Conservation (phyloP, 192 early-diverging fungal genomes). For the Mortierella alpina region DNA sequence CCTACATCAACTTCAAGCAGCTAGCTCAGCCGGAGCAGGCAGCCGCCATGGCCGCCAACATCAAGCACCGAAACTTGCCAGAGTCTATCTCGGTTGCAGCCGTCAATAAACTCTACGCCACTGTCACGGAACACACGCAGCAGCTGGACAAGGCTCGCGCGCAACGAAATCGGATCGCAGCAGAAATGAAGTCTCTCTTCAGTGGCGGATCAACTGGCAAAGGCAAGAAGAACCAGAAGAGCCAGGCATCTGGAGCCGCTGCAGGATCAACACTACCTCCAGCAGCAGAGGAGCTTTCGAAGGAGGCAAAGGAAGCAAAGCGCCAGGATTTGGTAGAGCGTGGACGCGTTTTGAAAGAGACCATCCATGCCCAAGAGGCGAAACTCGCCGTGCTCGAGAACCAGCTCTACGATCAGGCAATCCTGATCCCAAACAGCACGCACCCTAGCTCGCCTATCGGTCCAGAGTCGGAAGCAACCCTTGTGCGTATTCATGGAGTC, state of each 20-base stretch:
- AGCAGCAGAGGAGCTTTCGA: background rate
- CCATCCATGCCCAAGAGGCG: slow-evolving; percentile 63
- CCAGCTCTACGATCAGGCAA: slow-evolving; percentile 68
- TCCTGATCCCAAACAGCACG: slow-evolving; percentile 83
- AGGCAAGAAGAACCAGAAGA: slow-evolving; percentile 19
- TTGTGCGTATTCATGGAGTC: slow-evolving; percentile 61
- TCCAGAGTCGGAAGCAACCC: slow-evolving; percentile 71
- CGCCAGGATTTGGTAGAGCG: slow-evolving; percentile 55
- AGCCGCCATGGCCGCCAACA: slow-evolving; percentile 56
- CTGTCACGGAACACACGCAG: slow-evolving; percentile 49
- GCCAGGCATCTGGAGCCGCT: background rate
- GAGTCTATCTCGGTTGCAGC: slow-evolving; percentile 56
- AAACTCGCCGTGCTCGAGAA: slow-evolving; percentile 62
- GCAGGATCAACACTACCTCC: background rate
- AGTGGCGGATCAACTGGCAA: slow-evolving; percentile 1
- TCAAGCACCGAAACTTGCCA: slow-evolving; percentile 63
- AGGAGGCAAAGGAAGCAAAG: slow-evolving; percentile 11
- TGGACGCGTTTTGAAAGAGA: slow-evolving; percentile 70
- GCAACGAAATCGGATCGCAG: slow-evolving; percentile 59
- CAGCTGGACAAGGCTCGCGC: slow-evolving; percentile 60
- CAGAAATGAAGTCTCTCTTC: slow-evolving; percentile 37
- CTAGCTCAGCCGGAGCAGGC: slow-evolving; percentile 62
- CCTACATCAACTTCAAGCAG: slow-evolving; percentile 69
- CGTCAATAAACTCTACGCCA: slow-evolving; percentile 64
- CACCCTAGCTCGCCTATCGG: slow-evolving; percentile 81